Evolutionary conservation across 352 stramenopile genomes (phyloP), one percentile per base, ranked within the genome.

Genomic region (Phytophthora multivora): DNA sequence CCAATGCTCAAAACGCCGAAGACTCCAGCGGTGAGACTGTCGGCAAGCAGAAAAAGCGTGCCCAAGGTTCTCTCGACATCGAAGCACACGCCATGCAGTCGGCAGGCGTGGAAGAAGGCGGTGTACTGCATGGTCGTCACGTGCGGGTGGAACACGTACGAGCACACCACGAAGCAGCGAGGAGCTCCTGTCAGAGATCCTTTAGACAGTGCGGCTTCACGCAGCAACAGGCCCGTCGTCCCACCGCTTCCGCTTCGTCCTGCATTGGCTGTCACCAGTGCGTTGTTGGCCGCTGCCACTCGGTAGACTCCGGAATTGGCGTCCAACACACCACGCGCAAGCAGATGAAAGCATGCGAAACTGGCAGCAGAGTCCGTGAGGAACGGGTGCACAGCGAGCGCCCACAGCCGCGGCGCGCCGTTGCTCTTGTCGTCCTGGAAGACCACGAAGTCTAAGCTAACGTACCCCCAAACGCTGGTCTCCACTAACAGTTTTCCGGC

Each of bases 41-140:
- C 86, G 2, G 73, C 58, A 6, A 95, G 69, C 41, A 93, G 56
- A 51, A 95, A 95, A 26, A 90, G 69, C 13, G 76, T 79, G 12
- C 86, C 86, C n/a, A 91, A 53, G 19, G 75, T 69, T 4, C 72
- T 69, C 55, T 85, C 68, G 51, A 96, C 67, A 59, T 97, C 90
- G 16, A 95, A 96, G 55, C 83, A 96, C 48, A 97, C 89, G 28
- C 90, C 89, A 19, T 96, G 80, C 47, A 95, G 71, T 0, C 89
- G 73, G 55, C 90, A 97, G 45, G 79, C 76, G 49, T 96, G 91
- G 73, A 97, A 97, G 69, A 97, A 95, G 13, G 82, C 72, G 45
- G 70, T 70, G 58, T 94, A 92, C 43, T 78, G 76, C 64, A 92
- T 90, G 13, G 84, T 92, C 40, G 71, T 76, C 40, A 97, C 73